Percentiles rank a stretch among this genome's conserved stretches.
Evolutionary conservation across 2,329 filamentous ascomycete genomes (phyloP).

Genomic region (Colletotrichum melonis): DNA sequence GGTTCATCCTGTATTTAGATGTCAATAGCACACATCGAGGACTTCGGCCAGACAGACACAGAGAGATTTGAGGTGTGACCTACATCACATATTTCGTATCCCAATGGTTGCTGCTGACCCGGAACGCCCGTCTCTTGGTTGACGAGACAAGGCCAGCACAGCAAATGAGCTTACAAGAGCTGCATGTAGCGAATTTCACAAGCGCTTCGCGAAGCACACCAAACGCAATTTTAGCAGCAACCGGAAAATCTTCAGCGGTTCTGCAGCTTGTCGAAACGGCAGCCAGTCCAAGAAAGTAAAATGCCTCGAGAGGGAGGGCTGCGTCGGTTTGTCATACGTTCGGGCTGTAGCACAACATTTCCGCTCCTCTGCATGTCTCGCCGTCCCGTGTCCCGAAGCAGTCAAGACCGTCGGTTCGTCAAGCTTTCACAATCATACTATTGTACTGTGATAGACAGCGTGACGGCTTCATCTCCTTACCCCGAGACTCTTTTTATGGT

Average conservation of each 20-base stretch:
- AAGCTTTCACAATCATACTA: background rate
- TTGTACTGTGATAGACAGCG: background rate
- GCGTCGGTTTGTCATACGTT: background rate
- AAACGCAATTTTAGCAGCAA: background rate
- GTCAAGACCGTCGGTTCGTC: background rate
- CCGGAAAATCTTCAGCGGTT: slow-evolving; percentile 28
- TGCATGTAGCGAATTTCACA: background rate
- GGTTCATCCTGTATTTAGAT: background rate
- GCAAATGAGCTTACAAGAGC: slow-evolving; percentile 1
- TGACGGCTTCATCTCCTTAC: background rate
- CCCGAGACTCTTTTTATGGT: background rate
- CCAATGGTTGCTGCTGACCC: background rate
- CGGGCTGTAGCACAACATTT: slow-evolving; percentile 8
- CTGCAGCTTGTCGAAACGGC: background rate
- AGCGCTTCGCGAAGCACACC: background rate
- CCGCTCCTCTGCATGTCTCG: background rate
- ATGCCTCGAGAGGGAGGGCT: background rate
- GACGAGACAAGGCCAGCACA: background rate
- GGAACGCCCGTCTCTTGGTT: slow-evolving; percentile 12
- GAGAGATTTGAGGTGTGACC: background rate
- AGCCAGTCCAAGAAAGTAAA: background rate
- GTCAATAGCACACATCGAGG: background rate
- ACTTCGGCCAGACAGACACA: background rate
- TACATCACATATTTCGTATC: background rate
- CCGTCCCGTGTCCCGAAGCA: background rate